These are phyloP conservation scores for Ustilago xerochloae DNA, from an alignment of 1,284 basidiomycete genomes.

Conservation along the genomic window DNA sequence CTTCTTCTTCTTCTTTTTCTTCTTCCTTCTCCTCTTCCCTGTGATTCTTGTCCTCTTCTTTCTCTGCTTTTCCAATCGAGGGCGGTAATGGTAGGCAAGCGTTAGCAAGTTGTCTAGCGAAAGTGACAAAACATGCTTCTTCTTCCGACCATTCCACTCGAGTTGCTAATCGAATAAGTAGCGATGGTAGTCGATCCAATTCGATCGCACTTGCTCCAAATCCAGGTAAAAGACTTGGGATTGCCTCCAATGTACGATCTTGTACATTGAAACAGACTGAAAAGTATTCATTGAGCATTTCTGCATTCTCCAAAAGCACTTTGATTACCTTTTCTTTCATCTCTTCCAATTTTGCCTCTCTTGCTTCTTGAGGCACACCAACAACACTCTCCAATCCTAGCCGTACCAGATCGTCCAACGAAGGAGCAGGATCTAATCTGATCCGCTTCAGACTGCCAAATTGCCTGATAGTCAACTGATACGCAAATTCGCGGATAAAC, in stretches of 20 bases:
- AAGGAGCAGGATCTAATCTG: conserved; percentile 83
- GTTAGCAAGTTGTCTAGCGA: conserved; percentile 82
- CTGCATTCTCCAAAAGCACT: conserved; percentile 72
- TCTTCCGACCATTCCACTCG: conserved; percentile 91
- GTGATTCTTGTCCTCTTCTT: background rate
- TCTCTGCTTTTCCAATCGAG: background rate
- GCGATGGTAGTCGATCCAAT: conserved; percentile 71
- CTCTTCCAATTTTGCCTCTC: conserved; percentile 64
- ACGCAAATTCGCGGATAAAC: conserved; percentile 84
- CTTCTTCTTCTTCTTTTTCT: conserved; percentile 18
- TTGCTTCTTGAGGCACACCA: conserved; percentile 67
- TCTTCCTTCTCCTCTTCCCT: background rate
- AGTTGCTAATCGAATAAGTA: conserved; percentile 63
- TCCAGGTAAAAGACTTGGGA: conserved; percentile 85
- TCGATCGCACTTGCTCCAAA: conserved; percentile 79
- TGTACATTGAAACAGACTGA: conserved; percentile 73
- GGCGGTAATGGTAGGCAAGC: conserved; percentile 34
- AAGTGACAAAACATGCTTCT: conserved; percentile 82
- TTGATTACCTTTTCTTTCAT: conserved; percentile 56
- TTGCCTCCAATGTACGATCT: conserved; percentile 76
- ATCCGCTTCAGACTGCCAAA: conserved; percentile 85
- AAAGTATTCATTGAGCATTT: conserved; percentile 95
- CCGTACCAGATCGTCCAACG: conserved; percentile 77
- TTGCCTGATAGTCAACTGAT: conserved; percentile 90
- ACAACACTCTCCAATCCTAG: conserved; percentile 82